phyloP scores from a whole-genome alignment of 2,329 filamentous ascomycete genomes.

The Ophiosphaerella korrae region DNA sequence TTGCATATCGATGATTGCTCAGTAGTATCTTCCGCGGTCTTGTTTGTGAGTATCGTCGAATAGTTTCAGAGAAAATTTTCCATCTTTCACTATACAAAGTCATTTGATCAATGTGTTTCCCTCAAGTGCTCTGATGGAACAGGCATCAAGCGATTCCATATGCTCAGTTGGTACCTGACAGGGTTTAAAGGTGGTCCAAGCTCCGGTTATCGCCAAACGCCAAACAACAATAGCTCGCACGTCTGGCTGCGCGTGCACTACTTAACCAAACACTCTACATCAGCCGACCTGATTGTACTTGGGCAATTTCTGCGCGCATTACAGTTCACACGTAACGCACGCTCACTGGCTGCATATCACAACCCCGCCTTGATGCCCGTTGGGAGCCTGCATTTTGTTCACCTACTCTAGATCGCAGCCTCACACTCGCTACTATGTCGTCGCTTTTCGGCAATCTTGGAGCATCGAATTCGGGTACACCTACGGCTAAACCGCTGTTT shows the following conservation, averaged over 20 bases:
- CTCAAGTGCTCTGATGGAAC: too few relatives aligned
- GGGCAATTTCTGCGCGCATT: too few relatives aligned
- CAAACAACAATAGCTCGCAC: too few relatives aligned
- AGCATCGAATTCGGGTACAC: slow-evolving; percentile 18
- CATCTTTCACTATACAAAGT: too few relatives aligned
- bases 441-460: slow-evolving; percentile 41
- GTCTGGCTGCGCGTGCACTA: too few relatives aligned
- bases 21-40: neutral
- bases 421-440: slow-evolving; percentile 33
- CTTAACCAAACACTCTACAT: too few relatives aligned
- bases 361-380: neutral
- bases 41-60: neutral
- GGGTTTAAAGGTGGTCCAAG: neutral
- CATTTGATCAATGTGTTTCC: too few relatives aligned
- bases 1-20: neutral
- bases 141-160: too few relatives aligned
- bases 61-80: too few relatives aligned
- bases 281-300: too few relatives aligned
- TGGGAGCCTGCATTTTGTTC: slow-evolving; percentile 35
- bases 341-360: too few relatives aligned
- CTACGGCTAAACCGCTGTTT: slow-evolving; percentile 18
- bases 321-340: too few relatives aligned
- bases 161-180: neutral
- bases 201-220: neutral
- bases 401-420: slow-evolving; percentile 34